Conservation (phyloP, 2,329 filamentous ascomycete genomes). For the Penicillium digitatum region DNA sequence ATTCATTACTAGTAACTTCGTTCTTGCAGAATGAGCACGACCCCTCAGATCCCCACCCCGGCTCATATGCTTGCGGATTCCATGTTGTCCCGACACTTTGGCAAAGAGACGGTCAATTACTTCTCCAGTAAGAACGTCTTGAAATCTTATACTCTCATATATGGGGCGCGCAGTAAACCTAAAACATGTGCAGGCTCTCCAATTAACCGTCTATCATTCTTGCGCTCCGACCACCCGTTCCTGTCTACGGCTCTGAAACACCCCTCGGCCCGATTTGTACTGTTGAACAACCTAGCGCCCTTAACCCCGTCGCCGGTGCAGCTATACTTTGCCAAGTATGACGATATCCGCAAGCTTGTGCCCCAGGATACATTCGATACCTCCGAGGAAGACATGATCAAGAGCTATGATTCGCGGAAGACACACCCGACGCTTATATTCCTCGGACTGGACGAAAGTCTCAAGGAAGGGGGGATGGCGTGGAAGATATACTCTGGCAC, state of each 20-base stretch:
- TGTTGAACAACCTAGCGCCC: constrained; percentile 74
- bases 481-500: constrained; percentile 66
- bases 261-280: constrained; percentile 59
- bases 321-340: constrained; percentile 65
- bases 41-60: constrained; percentile 51
- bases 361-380: constrained; percentile 66
- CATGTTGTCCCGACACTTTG: constrained; percentile 48
- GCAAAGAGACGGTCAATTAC: constrained; percentile 50
- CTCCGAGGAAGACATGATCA: constrained; percentile 68
- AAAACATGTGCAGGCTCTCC: constrained; percentile 40
- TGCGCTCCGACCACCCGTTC: constrained; percentile 47
- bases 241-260: constrained; percentile 48
- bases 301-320: constrained; percentile 59
- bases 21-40: constrained; percentile 26
- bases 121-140: constrained; percentile 43
- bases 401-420: constrained; percentile 67
- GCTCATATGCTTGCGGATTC: constrained; percentile 58
- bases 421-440: constrained; percentile 73
- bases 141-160: background rate
- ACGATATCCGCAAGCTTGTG: constrained; percentile 67
- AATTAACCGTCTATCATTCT: constrained; percentile 49
- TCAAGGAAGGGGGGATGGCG: constrained; percentile 39
- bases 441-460: constrained; percentile 71
- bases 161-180: background rate
- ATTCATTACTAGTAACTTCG: background rate